Conservation (phyloP, 805 yeast genomes). For the Clavispora carvajalis region DNA sequence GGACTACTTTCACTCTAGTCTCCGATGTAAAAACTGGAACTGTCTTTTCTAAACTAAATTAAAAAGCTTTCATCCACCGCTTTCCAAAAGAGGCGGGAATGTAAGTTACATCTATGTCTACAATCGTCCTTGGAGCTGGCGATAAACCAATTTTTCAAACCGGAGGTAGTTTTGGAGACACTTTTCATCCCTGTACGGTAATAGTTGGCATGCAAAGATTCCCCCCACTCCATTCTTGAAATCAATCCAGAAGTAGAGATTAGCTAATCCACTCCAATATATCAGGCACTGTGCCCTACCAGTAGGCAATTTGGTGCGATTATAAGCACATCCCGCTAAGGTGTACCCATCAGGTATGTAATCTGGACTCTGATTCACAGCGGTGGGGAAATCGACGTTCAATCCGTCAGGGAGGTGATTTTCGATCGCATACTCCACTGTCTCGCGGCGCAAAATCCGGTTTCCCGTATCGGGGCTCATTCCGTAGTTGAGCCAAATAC, state of each 20-base stretch:
- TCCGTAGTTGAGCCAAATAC: constrained; percentile 39
- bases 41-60: too few relatives aligned
- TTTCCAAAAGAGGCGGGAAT: too few relatives aligned
- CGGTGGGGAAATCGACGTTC: constrained; percentile 14
- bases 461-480: constrained; percentile 32
- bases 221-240: constrained; percentile 33
- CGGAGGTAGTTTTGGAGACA: constrained; percentile 9
- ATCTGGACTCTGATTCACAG: constrained; percentile 9
- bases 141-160: constrained; percentile 12
- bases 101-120: too few relatives aligned
- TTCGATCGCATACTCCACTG: constrained; percentile 27
- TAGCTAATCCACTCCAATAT: constrained; percentile 39
- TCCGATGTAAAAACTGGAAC: too few relatives aligned
- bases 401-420: constrained; percentile 26
- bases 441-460: constrained; percentile 21
- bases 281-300: constrained; percentile 33
- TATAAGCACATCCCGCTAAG: constrained; percentile 28
- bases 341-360: constrained; percentile 25
- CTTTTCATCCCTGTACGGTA: constrained; percentile 27
- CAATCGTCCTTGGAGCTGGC: not conserved
- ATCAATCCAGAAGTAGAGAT: constrained; percentile 38
- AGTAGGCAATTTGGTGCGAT: constrained; percentile 19
- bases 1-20: too few relatives aligned
- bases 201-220: constrained; percentile 34
- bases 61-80: too few relatives aligned